These are phyloP conservation scores for Candida anutae DNA, from an alignment of 1,139 yeast genomes.

Conservation along the genomic window DNA sequence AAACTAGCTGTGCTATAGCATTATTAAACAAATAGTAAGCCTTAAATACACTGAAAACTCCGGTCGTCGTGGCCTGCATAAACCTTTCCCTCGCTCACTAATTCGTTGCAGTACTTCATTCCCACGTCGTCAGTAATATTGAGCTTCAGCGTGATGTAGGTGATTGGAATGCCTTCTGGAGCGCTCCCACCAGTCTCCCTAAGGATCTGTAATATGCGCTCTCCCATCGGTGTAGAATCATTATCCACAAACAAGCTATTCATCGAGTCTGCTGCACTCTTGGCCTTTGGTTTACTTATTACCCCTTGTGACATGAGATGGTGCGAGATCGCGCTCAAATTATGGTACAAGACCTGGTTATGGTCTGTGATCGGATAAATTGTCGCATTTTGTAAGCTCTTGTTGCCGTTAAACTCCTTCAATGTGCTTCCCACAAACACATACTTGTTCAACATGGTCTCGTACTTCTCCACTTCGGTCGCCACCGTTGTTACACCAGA, in stretches of 20 bases:
- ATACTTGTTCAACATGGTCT: conserved; percentile 33
- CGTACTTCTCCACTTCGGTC: conserved; percentile 25
- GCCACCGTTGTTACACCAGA: conserved; percentile 32
- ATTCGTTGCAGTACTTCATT: conserved; percentile 38
- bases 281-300: conserved; percentile 5
- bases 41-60: conserved; percentile 28
- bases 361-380: conserved; percentile 57
- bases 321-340: conserved; percentile 59
- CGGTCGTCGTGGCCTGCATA: conserved; percentile 64
- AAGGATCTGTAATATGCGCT: conserved; percentile 43
- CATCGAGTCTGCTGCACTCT: conserved; percentile 2
- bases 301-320: conserved; percentile 50
- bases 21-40: neutral
- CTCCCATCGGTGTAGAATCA: conserved; percentile 26
- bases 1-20: no score
- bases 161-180: conserved; percentile 68
- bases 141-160: conserved; percentile 50
- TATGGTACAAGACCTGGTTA: conserved; percentile 73
- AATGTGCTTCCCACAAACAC: conserved; percentile 68
- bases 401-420: conserved; percentile 61
- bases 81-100: conserved; percentile 58
- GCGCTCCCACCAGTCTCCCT: conserved; percentile 46
- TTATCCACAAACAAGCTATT: conserved; percentile 9
- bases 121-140: conserved; percentile 43
- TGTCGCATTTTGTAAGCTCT: conserved; percentile 57